phyloP scores from a whole-genome alignment of 208 protist genomes.

The Leishmania guyanensis region DNA sequence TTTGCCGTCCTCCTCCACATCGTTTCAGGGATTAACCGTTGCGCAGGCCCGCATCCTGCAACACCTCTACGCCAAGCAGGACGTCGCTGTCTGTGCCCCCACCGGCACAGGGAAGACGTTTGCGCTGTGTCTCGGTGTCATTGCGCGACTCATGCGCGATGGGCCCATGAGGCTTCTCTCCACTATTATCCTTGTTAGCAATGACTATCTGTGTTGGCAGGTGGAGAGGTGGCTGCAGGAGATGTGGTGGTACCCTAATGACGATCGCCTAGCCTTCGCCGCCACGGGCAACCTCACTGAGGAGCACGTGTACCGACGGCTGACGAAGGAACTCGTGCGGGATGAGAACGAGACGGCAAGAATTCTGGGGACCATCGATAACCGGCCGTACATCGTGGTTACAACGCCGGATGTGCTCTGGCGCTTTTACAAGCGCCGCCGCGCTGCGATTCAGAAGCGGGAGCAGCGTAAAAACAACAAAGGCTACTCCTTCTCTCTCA shows the following conservation, averaged over 20 bases:
- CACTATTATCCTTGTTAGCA: conserved; percentile 75
- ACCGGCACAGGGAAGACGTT: conserved; percentile 91
- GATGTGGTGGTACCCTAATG: conserved; percentile 90
- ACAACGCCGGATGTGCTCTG: conserved; percentile 81
- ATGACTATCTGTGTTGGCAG: conserved; percentile 79
- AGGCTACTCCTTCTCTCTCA: conserved; percentile 67
- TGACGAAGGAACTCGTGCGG: conserved; percentile 64
- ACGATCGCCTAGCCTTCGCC: conserved; percentile 82
- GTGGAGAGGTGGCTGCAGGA: conserved; percentile 81
- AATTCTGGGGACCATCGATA: conserved; percentile 57
- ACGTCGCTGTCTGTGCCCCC: conserved; percentile 88
- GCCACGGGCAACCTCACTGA: conserved; percentile 63
- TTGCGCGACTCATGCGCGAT: conserved; percentile 83
- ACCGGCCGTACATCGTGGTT: conserved; percentile 83
- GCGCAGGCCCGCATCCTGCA: conserved; percentile 88
- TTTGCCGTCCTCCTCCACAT: not conserved
- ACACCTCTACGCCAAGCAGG: conserved; percentile 83
- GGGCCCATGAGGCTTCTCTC: conserved; percentile 90
- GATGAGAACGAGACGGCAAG: conserved; percentile 32
- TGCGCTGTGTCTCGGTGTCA: conserved; percentile 80
- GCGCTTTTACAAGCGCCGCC: conserved; percentile 65
- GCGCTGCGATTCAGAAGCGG: conserved; percentile 42
- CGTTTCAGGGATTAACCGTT: conserved; percentile 57
- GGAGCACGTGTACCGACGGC: conserved; percentile 73
- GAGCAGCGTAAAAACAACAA: conserved; percentile 44